Conservation (phyloP, 306 rosid species). For the Fragaria iinumae region DNA sequence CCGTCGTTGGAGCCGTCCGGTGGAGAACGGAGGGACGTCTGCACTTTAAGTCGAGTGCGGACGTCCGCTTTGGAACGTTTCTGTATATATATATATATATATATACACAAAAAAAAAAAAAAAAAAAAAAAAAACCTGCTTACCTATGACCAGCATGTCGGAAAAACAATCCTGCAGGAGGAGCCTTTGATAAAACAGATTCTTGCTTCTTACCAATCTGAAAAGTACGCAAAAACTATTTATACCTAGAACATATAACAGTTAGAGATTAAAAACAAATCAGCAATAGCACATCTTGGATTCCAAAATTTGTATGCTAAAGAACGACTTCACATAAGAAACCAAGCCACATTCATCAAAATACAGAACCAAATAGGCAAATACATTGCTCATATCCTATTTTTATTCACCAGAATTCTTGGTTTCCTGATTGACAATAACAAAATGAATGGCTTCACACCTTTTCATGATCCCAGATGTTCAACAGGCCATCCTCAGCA, state of each 20-base stretch:
- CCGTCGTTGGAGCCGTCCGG: too few relatives aligned
- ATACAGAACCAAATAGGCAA: background rate
- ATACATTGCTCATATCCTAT: background rate
- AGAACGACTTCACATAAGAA: background rate
- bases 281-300: background rate
- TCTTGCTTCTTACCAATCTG: conserved; percentile 72
- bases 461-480: conserved; percentile 96
- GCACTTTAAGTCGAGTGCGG: too few relatives aligned
- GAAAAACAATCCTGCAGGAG: conserved; percentile 87
- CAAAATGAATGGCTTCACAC: conserved; percentile 30
- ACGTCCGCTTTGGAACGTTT: too few relatives aligned
- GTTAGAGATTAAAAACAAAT: background rate
- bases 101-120: too few relatives aligned
- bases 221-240: conserved; percentile 1
- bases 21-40: too few relatives aligned
- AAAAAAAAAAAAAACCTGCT: background rate
- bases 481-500: conserved; percentile 91
- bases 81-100: too few relatives aligned
- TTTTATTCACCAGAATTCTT: background rate
- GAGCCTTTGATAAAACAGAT: conserved; percentile 36
- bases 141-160: conserved; percentile 99
- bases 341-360: background rate
- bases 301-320: background rate
- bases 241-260: background rate
- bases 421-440: background rate